These are phyloP conservation scores for Stagonosporopsis vannaccii DNA, from an alignment of 2,329 filamentous ascomycete genomes.

Conservation along the genomic window DNA sequence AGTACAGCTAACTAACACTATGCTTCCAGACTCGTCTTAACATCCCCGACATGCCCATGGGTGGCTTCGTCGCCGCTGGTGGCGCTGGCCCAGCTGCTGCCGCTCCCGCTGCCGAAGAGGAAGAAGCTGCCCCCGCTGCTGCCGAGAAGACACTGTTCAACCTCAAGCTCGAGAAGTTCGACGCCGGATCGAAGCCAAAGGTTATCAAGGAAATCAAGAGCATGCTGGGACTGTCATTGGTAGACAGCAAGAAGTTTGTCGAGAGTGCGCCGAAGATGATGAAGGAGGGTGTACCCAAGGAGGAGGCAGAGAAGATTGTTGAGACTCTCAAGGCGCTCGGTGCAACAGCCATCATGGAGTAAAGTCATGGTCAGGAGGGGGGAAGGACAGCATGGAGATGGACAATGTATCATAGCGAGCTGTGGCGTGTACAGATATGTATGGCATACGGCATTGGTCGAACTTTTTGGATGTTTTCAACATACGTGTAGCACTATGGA, in stretches of 20 bases:
- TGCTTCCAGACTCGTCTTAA: slow-evolving; percentile 80
- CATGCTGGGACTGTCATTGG: slow-evolving; percentile 91
- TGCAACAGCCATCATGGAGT: slow-evolving; percentile 90
- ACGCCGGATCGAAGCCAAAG: slow-evolving; percentile 91
- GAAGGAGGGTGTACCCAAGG: slow-evolving; percentile 99
- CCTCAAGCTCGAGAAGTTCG: slow-evolving; percentile 90
- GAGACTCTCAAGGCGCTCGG: slow-evolving; percentile 92
- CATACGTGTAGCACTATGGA: slow-evolving; percentile 30
- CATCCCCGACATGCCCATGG: slow-evolving; percentile 96
- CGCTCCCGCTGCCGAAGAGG: slow-evolving; percentile 74
- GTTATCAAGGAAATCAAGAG: slow-evolving; percentile 99
- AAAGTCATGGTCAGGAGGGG: slow-evolving; percentile 46
- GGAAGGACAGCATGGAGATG: background rate
- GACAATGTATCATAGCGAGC: slow-evolving; percentile 45
- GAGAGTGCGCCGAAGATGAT: slow-evolving; percentile 97
- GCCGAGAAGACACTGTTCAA: slow-evolving; percentile 98
- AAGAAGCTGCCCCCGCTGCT: slow-evolving; percentile 85
- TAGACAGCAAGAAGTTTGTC: slow-evolving; percentile 99
- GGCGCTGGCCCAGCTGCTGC: slow-evolving; percentile 64
- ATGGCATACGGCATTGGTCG: slow-evolving; percentile 29
- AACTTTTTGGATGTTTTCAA: slow-evolving; percentile 41
- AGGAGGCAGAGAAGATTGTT: slow-evolving; percentile 98
- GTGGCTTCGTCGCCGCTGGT: slow-evolving; percentile 80
- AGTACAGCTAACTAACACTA: background rate
- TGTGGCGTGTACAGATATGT: slow-evolving; percentile 50